Evolutionary conservation across 164 flowering plant genomes (phyloP).

Genomic region (grape (Vitis vinifera)): DNA sequence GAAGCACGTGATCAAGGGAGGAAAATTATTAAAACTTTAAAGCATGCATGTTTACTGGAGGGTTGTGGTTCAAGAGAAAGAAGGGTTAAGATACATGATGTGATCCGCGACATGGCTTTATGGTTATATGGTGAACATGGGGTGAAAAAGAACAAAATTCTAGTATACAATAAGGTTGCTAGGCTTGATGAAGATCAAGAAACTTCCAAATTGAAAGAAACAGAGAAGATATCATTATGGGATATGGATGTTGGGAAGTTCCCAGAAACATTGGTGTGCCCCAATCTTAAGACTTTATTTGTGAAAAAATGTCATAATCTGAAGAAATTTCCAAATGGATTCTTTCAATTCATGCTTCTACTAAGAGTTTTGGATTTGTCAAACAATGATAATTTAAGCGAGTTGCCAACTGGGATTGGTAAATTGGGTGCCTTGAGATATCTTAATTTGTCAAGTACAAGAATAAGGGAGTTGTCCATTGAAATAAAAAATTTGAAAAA

Average conservation of each 20-base stretch:
- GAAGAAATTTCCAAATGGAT: too few species aligned
- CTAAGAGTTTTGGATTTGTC: too few species aligned
- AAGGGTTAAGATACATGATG: conserved; percentile 10
- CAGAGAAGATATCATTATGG: neutral
- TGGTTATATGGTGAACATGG: neutral
- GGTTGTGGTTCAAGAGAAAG: neutral
- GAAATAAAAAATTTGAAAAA: conserved; percentile 3
- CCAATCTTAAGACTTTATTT: too few species aligned
- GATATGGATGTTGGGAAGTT: neutral
- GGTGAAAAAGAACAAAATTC: neutral
- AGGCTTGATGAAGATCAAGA: neutral
- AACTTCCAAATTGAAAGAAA: neutral
- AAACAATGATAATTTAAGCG: too few species aligned
- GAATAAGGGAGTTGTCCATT: neutral
- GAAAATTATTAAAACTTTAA: neutral
- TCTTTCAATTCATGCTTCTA: too few species aligned
- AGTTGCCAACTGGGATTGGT: too few species aligned
- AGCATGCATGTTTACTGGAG: conserved; percentile 6
- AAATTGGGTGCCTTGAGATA: neutral
- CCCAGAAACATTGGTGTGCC: neutral
- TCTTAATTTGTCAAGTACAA: conserved; percentile 4
- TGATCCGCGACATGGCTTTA: conserved; percentile 14
- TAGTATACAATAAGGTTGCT: neutral
- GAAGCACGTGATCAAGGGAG: conserved; percentile 4
- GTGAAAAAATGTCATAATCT: too few species aligned